Evolutionary conservation across 2,329 filamentous ascomycete species (phyloP).

Genomic region (Sarocladiaceae sp.): DNA sequence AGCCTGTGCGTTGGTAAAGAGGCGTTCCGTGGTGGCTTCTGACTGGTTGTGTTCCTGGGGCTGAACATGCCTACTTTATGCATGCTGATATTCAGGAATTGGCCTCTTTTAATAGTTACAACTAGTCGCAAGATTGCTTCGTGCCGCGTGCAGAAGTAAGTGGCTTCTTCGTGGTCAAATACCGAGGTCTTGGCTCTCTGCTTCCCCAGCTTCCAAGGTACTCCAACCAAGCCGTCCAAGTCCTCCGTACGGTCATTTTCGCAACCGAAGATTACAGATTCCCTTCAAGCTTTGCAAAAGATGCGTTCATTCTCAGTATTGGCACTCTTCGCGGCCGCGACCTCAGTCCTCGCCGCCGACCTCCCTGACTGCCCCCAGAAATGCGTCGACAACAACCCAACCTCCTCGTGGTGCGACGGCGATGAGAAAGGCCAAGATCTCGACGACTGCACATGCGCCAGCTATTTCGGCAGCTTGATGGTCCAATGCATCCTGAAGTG

Average conservation of each 20-base stretch:
- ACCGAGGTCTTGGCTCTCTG: background rate
- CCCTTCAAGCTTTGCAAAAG: background rate
- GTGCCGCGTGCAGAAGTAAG: background rate
- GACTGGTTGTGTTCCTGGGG: background rate
- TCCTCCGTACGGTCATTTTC: too few species aligned
- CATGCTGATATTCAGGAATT: background rate
- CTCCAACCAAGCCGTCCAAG: too few species aligned
- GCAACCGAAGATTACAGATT: background rate
- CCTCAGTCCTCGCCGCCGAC: conserved; percentile 2
- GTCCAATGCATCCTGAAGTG: conserved; percentile 11
- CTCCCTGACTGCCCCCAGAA: conserved; percentile 7
- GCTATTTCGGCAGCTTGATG: conserved; percentile 10
- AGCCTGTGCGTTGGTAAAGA: background rate
- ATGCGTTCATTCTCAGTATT: background rate
- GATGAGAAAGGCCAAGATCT: conserved; percentile 12
- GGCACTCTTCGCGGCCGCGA: background rate
- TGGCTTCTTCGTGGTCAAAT: background rate
- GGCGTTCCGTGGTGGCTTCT: background rate
- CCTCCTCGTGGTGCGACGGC: conserved; percentile 13
- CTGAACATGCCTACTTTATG: background rate
- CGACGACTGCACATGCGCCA: conserved; percentile 10
- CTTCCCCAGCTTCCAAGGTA: background rate
- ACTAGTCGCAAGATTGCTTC: too few species aligned
- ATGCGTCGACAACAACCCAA: conserved; percentile 8
- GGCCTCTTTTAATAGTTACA: background rate